phyloP scores from a whole-genome alignment of 1,284 basidiomycete genomes.

The Kalmanozyma brasiliensis region DNA sequence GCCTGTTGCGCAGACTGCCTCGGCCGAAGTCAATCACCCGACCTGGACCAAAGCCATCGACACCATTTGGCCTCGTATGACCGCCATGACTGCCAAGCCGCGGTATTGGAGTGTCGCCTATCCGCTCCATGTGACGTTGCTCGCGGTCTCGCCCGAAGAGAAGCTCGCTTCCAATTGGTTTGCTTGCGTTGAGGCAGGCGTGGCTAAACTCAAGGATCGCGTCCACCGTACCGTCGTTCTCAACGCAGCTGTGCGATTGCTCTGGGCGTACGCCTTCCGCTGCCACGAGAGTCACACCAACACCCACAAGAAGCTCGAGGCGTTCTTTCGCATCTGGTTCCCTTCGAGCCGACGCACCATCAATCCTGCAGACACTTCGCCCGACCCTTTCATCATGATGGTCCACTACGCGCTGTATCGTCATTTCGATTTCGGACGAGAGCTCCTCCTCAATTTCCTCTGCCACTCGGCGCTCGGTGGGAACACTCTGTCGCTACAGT shows the following conservation, averaged over 20 bases:
- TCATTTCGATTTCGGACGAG: slow-evolving; percentile 85
- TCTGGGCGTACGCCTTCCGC: slow-evolving; percentile 95
- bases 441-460: slow-evolving; percentile 75
- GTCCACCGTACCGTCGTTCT: slow-evolving; percentile 78
- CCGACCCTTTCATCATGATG: slow-evolving; percentile 82
- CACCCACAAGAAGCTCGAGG: slow-evolving; percentile 81
- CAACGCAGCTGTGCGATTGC: slow-evolving; percentile 82
- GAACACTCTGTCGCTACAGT: slow-evolving; percentile 57
- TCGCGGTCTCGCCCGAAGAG: slow-evolving; percentile 87
- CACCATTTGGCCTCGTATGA: slow-evolving; percentile 82
- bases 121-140: slow-evolving; percentile 82
- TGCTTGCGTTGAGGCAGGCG: slow-evolving; percentile 70
- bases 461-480: slow-evolving; percentile 55
- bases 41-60: slow-evolving; percentile 92
- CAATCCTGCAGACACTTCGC: slow-evolving; percentile 78
- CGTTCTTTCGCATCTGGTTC: slow-evolving; percentile 81
- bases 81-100: slow-evolving; percentile 86
- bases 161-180: slow-evolving; percentile 86
- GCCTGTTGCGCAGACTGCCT: slow-evolving; percentile 89
- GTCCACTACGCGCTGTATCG: slow-evolving; percentile 85
- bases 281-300: slow-evolving; percentile 86
- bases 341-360: slow-evolving; percentile 76
- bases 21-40: slow-evolving; percentile 95
- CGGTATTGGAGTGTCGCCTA: slow-evolving; percentile 91
- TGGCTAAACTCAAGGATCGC: slow-evolving; percentile 87